These are phyloP conservation scores for Vicia villosa DNA, from an alignment of 306 rosid genomes.

Conservation along the genomic window DNA sequence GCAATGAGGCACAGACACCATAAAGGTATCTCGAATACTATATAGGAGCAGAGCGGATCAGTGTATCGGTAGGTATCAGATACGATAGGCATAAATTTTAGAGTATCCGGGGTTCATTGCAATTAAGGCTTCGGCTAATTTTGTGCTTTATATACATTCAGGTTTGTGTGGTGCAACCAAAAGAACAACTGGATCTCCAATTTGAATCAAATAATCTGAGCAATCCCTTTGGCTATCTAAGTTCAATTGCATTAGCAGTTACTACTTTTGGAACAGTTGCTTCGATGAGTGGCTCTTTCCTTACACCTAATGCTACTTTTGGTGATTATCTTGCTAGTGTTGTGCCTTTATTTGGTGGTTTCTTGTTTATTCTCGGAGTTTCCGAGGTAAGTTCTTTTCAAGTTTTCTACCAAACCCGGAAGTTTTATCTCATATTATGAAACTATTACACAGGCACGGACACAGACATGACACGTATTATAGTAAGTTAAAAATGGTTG, in stretches of 20 bases:
- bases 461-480: neutral
- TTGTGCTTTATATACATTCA: conserved; percentile 25
- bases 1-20: too few species aligned
- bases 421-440: conserved; percentile 1
- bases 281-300: conserved; percentile 87
- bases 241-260: conserved; percentile 65
- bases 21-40: too few species aligned
- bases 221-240: conserved; percentile 78
- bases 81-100: too few species aligned
- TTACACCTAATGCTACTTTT: conserved; percentile 82
- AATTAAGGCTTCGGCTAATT: neutral
- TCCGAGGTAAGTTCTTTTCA: conserved; percentile 68
- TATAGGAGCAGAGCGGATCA: too few species aligned
- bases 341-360: conserved; percentile 87
- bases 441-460: neutral
- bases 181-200: conserved; percentile 88
- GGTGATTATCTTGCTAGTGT: conserved; percentile 79
- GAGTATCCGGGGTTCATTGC: too few species aligned
- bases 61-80: too few species aligned
- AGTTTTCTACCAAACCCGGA: neutral
- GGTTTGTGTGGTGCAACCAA: conserved; percentile 96
- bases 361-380: conserved; percentile 76
- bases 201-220: conserved; percentile 78
- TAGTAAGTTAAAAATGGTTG: neutral
- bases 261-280: conserved; percentile 92